A percentile compares a stretch with the other conserved stretches of the same genome.
phyloP scores from a whole-genome alignment of 2,329 filamentous ascomycete species.

The Colletotrichum chrysophilum region DNA sequence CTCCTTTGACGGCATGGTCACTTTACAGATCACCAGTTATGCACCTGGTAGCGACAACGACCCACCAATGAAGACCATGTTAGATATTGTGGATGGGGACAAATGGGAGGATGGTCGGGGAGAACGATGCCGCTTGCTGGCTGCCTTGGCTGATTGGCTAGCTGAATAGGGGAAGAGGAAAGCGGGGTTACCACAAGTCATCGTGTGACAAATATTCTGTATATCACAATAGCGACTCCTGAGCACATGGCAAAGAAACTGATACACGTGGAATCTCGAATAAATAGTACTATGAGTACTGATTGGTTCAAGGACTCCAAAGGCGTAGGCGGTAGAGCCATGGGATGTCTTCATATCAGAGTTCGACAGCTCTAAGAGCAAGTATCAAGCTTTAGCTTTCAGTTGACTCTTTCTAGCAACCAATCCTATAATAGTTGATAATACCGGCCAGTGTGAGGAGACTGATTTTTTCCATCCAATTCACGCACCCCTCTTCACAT shows the following conservation, averaged over 20 bases:
- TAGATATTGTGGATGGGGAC: neutral
- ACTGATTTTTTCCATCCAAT: neutral
- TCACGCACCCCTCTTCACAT: neutral
- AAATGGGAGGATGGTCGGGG: conserved; percentile 9
- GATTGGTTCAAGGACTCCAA: neutral
- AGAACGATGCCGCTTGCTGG: neutral
- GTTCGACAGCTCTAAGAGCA: neutral
- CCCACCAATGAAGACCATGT: neutral
- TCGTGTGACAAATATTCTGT: neutral
- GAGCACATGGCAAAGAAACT: neutral
- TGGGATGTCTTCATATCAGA: neutral
- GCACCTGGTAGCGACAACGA: neutral
- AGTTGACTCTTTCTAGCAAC: neutral
- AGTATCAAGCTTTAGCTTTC: neutral
- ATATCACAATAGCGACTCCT: neutral
- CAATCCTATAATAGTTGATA: neutral
- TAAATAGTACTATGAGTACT: neutral
- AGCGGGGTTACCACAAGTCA: neutral
- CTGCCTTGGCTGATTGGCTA: neutral
- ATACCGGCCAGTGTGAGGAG: neutral
- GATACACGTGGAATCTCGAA: neutral
- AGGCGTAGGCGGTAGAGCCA: neutral
- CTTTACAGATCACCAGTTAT: conserved; percentile 1
- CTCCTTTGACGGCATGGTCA: conserved; percentile 11
- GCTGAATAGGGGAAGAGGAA: neutral